These are phyloP conservation scores for Moniliella sp. DNA, from an alignment of 1,284 basidiomycete genomes.

Conservation along the genomic window DNA sequence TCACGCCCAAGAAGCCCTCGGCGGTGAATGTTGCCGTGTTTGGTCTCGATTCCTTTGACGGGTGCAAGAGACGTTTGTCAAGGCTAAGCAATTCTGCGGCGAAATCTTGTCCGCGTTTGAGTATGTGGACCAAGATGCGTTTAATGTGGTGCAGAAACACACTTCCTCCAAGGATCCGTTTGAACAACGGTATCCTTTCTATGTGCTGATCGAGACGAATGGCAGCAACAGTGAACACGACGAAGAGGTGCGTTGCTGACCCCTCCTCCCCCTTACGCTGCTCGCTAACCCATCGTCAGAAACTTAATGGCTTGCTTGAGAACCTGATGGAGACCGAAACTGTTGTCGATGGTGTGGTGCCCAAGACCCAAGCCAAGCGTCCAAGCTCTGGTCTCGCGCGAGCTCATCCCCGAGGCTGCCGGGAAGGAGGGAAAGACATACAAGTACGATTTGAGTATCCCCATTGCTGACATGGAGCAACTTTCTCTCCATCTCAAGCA, in stretches of 20 bases:
- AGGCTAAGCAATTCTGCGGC: conserved; percentile 50
- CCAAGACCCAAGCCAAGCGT: conserved; percentile 72
- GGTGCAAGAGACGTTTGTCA: conserved; percentile 41
- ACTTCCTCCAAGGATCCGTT: conserved; percentile 38
- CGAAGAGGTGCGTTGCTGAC: conserved; percentile 48
- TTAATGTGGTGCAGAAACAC: conserved; percentile 48
- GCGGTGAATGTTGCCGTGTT: conserved; percentile 41
- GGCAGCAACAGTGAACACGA: conserved; percentile 84
- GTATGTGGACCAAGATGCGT: conserved; percentile 72
- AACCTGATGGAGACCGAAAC: conserved; percentile 53
- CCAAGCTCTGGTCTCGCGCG: conserved; percentile 73
- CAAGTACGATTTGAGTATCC: conserved; percentile 92
- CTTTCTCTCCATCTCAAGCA: conserved; percentile 63
- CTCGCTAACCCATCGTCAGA: conserved; percentile 39
- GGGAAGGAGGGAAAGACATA: conserved; percentile 85
- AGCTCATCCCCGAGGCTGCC: conserved; percentile 74
- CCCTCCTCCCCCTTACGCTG: background rate
- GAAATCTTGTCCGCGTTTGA: conserved; percentile 97
- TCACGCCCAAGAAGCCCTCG: conserved; percentile 62
- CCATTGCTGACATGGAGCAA: conserved; percentile 65
- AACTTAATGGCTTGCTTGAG: conserved; percentile 64
- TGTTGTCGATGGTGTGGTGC: conserved; percentile 74
- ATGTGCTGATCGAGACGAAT: conserved; percentile 78
- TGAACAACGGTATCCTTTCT: conserved; percentile 36
- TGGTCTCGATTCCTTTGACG: conserved; percentile 40